Percentiles rank a stretch among this genome's conserved stretches.
phyloP scores from a whole-genome alignment of 495 filamentous ascomycete species.

The Lineolata rhizophorae region DNA sequence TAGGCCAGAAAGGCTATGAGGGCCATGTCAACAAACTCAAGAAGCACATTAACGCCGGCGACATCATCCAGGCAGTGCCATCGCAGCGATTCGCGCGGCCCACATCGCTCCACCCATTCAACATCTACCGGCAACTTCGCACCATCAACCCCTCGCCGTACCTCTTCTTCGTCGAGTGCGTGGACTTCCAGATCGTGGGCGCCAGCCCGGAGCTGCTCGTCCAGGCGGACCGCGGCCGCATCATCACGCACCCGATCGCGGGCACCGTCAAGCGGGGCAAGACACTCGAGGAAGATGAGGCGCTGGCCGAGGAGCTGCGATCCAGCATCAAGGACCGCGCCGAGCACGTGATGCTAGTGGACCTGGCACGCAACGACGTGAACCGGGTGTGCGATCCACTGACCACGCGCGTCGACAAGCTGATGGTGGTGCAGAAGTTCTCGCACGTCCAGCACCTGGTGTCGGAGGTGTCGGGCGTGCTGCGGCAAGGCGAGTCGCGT shows the following conservation, averaged over 20 bases:
- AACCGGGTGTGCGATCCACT: constrained; percentile 88
- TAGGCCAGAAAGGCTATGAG: constrained; percentile 75
- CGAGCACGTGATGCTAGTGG: constrained; percentile 77
- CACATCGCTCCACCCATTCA: constrained; percentile 83
- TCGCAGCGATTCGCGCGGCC: constrained; percentile 81
- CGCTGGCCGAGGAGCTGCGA: constrained; percentile 55
- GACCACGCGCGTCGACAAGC: constrained; percentile 66
- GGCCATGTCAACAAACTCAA: constrained; percentile 61
- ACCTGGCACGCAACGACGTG: constrained; percentile 87
- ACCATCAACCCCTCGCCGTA: constrained; percentile 93
- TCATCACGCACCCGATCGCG: constrained; percentile 93
- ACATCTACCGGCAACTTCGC: constrained; percentile 90
- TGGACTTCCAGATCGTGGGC: constrained; percentile 82
- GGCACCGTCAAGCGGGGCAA: constrained; percentile 80
- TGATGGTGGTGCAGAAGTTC: constrained; percentile 95
- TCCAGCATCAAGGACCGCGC: constrained; percentile 58
- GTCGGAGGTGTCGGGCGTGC: constrained; percentile 75
- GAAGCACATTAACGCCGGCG: constrained; percentile 66
- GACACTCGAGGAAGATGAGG: constrained; percentile 56
- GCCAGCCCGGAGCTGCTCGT: constrained; percentile 86
- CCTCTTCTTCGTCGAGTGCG: constrained; percentile 85
- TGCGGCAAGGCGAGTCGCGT: constrained; percentile 62
- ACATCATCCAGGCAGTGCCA: constrained; percentile 94
- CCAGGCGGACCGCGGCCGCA: constrained; percentile 65
- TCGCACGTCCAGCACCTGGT: constrained; percentile 93